phyloP scores from a whole-genome alignment of 805 yeast genomes.

The Maudiozyma barnettii region DNA sequence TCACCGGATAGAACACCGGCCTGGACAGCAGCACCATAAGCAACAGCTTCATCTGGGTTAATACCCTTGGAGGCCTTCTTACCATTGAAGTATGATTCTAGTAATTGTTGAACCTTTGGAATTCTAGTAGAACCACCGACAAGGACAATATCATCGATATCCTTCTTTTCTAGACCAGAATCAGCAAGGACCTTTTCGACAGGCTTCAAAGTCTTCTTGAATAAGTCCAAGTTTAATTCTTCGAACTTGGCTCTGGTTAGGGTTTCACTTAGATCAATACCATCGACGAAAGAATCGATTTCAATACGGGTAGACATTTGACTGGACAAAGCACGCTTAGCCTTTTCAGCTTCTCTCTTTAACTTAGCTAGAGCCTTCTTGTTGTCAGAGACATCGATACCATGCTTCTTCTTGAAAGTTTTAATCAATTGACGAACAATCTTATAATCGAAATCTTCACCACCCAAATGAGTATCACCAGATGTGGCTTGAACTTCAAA shows the following conservation, averaged over 20 bases:
- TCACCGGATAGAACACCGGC: conserved; percentile 97
- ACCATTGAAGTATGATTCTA: conserved; percentile 84
- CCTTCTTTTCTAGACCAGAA: conserved; percentile 77
- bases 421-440: conserved; percentile 80
- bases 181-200: conserved; percentile 94
- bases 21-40: conserved; percentile 98
- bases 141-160: conserved; percentile 86
- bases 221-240: conserved; percentile 86
- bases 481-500: conserved; percentile 90
- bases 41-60: conserved; percentile 99
- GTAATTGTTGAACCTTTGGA: conserved; percentile 92
- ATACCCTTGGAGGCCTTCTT: conserved; percentile 96
- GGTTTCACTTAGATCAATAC: conserved; percentile 91
- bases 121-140: conserved; percentile 99
- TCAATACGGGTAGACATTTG: conserved; percentile 94
- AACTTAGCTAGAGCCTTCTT: conserved; percentile 84
- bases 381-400: conserved; percentile 72
- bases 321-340: conserved; percentile 90
- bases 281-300: conserved; percentile 90
- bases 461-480: conserved; percentile 96
- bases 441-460: conserved; percentile 90
- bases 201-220: conserved; percentile 91
- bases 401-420: conserved; percentile 86
- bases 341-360: conserved; percentile 97
- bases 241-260: conserved; percentile 96